A percentile compares a stretch with the other conserved stretches of the same genome.
These are phyloP conservation scores for Phytophthora aleatoria DNA, from an alignment of 352 stramenopile genomes.

Conservation along the genomic window DNA sequence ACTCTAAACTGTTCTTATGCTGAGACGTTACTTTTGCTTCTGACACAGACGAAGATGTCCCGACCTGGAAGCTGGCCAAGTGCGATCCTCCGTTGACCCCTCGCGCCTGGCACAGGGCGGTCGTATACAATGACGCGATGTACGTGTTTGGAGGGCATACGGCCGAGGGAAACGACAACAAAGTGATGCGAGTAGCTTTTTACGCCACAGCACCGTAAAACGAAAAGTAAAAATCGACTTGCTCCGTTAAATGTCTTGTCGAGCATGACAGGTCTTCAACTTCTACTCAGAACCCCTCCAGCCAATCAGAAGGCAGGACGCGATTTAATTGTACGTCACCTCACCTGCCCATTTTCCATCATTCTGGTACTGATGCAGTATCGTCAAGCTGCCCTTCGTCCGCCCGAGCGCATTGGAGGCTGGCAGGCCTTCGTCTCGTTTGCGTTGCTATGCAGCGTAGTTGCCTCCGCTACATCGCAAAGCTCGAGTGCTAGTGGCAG, in stretches of 20 bases:
- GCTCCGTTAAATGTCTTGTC: background rate
- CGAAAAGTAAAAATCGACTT: background rate
- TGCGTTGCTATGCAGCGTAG: slow-evolving; percentile 1
- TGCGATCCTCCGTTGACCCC: slow-evolving; percentile 43
- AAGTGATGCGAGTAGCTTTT: slow-evolving; percentile 39
- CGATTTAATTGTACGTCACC: slow-evolving; percentile 4
- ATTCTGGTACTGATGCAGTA: background rate
- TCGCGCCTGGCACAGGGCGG: slow-evolving; percentile 59
- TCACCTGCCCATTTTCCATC: slow-evolving; percentile 8
- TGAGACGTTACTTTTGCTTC: background rate
- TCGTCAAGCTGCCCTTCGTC: too few relatives aligned
- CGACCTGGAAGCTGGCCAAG: slow-evolving; percentile 55
- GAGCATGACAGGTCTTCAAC: background rate
- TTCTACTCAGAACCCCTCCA: background rate
- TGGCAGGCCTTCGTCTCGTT: slow-evolving; percentile 3
- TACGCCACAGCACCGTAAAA: background rate
- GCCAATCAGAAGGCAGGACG: slow-evolving; percentile 12
- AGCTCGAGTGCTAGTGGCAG: slow-evolving; percentile 8
- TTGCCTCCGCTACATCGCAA: background rate
- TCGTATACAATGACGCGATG: slow-evolving; percentile 47
- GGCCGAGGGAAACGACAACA: slow-evolving; percentile 50
- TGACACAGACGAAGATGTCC: slow-evolving; percentile 33
- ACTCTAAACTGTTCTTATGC: background rate
- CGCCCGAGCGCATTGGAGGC: too few relatives aligned
- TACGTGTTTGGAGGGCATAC: slow-evolving; percentile 65